Evolutionary conservation across 306 rosid genomes (phyloP), one percentile per base, ranked within the genome.

Genomic region (Vicia faba): DNA sequence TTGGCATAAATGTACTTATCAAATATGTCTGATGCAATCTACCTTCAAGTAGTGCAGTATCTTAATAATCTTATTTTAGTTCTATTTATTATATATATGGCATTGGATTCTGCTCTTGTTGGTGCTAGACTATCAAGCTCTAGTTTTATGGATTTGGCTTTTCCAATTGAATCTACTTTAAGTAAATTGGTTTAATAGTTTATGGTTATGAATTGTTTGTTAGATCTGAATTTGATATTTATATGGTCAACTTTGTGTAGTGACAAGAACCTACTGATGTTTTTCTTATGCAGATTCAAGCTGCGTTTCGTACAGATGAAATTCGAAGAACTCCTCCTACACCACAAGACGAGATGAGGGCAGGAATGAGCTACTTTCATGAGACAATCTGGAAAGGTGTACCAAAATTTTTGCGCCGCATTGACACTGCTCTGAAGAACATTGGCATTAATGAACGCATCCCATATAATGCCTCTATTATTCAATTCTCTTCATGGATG

Each of bases 401-500:
- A 43, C 97, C 97, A 0, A 87, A 90, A 80, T 95, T 95, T 87
- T 79, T 95, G 70, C 96, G 97, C 38, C 85, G 99, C 31, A 89
- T 95, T 58, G 99, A 95, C 85, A 95, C 99, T 51, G 99, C 99
- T 68, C 71, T 95, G 75, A 95, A 95, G 92, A 95, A 95, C 87
- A 81, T 95, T 19, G 99, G 99, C 81, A 83, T 95, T 44, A 73
- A 85, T 25, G 99, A 90, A 46, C 96, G 97, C 7, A 81, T 95
- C 66, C 99, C 99, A 35, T 95, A 95, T 77, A 95, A 91, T 81
- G 96, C 97, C 20, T 97, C 99, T 64, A 83, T 95, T 43, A 95
- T 95, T 84, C 99, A 90, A 49, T 95, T 95, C 80, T 95, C 99
- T 69, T 95, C 99, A 61, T 95, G 99, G 99, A 95, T 95, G 99